phyloP scores from a whole-genome alignment of 352 stramenopile genomes.

The Globisporangium nodosum region DNA sequence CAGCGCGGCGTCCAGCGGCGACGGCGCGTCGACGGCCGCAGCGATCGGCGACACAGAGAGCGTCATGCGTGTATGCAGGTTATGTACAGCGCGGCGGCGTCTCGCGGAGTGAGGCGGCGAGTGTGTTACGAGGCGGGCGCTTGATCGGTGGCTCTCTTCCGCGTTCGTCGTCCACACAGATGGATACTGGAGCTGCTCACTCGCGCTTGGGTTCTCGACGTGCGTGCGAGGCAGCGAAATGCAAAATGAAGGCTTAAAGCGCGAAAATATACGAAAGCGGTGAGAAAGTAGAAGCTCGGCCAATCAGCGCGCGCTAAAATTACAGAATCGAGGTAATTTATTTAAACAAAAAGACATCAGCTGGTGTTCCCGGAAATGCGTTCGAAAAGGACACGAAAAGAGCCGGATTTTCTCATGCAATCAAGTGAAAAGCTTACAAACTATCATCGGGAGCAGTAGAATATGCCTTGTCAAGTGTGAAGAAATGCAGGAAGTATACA shows the following conservation, averaged over 20 bases:
- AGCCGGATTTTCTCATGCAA: too few species aligned
- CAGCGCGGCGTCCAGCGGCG: not conserved
- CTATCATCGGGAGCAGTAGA: too few species aligned
- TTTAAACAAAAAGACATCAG: too few species aligned
- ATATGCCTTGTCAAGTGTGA: not conserved
- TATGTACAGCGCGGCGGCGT: not conserved
- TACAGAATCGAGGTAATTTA: not conserved
- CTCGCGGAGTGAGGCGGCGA: too few species aligned
- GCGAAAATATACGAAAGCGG: not conserved
- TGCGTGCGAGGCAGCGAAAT: constrained; percentile 1
- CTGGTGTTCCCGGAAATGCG: too few species aligned
- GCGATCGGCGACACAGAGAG: constrained; percentile 4
- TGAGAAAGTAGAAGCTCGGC: too few species aligned
- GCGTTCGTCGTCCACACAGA: not conserved
- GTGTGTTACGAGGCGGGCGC: too few species aligned
- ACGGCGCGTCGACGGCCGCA: not conserved
- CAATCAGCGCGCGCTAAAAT: not conserved
- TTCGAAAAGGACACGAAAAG: too few species aligned
- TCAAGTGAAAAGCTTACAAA: too few species aligned
- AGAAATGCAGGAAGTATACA: not conserved
- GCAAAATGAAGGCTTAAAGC: not conserved
- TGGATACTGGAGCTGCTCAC: not conserved
- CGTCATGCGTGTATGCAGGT: constrained; percentile 1
- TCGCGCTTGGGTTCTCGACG: not conserved
- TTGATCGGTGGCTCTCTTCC: not conserved